Conservation (phyloP, 345 rosid genomes). For the Microcos paniculata region DNA sequence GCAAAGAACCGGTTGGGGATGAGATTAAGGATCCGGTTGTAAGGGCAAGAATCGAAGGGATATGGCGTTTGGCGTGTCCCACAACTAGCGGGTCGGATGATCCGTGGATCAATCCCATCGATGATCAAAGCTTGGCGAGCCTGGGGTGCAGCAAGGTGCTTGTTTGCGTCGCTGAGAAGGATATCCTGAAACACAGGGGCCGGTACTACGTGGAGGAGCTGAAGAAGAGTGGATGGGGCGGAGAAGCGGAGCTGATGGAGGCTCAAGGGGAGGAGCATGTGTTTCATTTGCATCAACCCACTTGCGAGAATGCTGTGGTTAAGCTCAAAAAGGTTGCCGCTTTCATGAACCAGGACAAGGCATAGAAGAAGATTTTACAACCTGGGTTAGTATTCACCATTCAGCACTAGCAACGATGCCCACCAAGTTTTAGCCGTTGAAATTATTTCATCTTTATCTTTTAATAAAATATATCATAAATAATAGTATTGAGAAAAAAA, state of each 20-base stretch:
- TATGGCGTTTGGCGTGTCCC: constrained; percentile 38
- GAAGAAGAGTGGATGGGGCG: constrained; percentile 45
- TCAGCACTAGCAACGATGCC: too few relatives aligned
- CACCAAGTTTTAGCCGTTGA: too few relatives aligned
- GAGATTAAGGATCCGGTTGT: constrained; percentile 1
- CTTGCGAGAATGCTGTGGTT: constrained; percentile 24
- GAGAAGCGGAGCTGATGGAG: constrained; percentile 40
- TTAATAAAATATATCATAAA: too few relatives aligned
- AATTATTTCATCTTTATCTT: too few relatives aligned
- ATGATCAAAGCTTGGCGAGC: constrained; percentile 32
- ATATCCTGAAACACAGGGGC: constrained; percentile 36
- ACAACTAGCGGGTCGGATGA: constrained; percentile 42
- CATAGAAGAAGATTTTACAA: too few relatives aligned
- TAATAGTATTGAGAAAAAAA: too few relatives aligned
- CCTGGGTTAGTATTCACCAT: too few relatives aligned
- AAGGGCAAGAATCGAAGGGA: neutral
- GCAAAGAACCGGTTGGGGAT: constrained; percentile 14
- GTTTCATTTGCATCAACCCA: constrained; percentile 37
- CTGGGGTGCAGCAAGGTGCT: constrained; percentile 39
- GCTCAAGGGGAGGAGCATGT: constrained; percentile 38
- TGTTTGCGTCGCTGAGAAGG: constrained; percentile 48
- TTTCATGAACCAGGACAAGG: constrained; percentile 21
- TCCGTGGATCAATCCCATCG: constrained; percentile 43
- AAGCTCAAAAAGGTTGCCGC: constrained; percentile 23
- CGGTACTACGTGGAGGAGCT: constrained; percentile 31